phyloP scores from a whole-genome alignment of 495 filamentous ascomycete genomes.

The Penicillium subrubescens region DNA sequence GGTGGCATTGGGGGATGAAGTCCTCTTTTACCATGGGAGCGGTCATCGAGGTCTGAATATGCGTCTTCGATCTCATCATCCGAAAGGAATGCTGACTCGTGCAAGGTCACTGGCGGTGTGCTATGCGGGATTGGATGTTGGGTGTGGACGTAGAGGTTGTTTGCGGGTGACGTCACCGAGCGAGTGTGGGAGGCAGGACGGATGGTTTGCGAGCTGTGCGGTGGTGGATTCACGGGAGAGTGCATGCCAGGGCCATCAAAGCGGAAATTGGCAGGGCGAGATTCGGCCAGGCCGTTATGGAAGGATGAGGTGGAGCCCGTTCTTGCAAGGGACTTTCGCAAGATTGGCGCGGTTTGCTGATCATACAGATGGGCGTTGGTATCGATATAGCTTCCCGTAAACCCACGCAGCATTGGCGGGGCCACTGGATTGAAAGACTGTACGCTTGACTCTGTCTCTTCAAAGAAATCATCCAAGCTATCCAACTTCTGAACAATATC shows the following conservation, averaged over 20 bases:
- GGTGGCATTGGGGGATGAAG: constrained; percentile 52
- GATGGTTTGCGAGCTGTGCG: constrained; percentile 31
- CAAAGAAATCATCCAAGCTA: constrained; percentile 94
- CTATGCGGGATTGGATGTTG: constrained; percentile 27
- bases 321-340: constrained; percentile 76
- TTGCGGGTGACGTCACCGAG: constrained; percentile 71
- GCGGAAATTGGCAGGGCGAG: constrained; percentile 56
- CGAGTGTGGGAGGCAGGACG: constrained; percentile 66
- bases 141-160: constrained; percentile 53
- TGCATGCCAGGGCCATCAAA: constrained; percentile 64
- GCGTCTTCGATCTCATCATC: constrained; percentile 56
- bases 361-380: constrained; percentile 87
- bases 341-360: constrained; percentile 87
- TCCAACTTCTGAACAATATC: constrained; percentile 90
- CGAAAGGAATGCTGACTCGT: constrained; percentile 57
- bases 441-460: constrained; percentile 58
- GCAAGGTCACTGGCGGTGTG: constrained; percentile 32
- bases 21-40: constrained; percentile 49
- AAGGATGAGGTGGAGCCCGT: constrained; percentile 77
- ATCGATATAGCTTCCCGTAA: constrained; percentile 68
- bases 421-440: constrained; percentile 45
- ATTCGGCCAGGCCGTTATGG: constrained; percentile 83
- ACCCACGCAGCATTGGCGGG: constrained; percentile 61
- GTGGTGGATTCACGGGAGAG: constrained; percentile 42
- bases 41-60: constrained; percentile 50